Evolutionary conservation across 2,329 filamentous ascomycete species (phyloP).

Genomic region (Gnomoniopsis sp.): DNA sequence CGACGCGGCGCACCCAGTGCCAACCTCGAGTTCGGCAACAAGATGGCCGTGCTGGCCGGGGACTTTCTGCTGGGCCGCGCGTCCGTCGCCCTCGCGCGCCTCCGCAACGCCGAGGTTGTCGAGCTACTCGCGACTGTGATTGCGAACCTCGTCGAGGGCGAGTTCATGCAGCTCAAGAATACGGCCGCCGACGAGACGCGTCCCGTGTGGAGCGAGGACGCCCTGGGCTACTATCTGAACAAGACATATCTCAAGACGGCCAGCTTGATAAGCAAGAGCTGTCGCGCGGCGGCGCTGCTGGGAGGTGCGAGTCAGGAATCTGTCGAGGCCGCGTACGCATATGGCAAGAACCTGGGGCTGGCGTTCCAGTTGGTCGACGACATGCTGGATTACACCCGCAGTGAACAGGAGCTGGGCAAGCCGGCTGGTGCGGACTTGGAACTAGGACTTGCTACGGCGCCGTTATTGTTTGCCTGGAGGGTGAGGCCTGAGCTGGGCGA

Average conservation of each 20-base stretch:
- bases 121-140: conserved; percentile 95
- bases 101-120: conserved; percentile 90
- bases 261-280: conserved; percentile 93
- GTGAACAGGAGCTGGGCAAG: conserved; percentile 82
- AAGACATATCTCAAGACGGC: conserved; percentile 99
- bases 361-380: conserved; percentile 98
- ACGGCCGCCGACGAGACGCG: conserved; percentile 83
- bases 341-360: conserved; percentile 88
- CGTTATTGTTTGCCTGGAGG: conserved; percentile 94
- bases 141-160: conserved; percentile 94
- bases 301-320: conserved; percentile 72
- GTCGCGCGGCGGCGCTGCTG: conserved; percentile 82
- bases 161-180: conserved; percentile 99
- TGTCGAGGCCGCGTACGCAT: conserved; percentile 86
- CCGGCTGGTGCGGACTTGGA: conserved; percentile 92
- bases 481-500: conserved; percentile 78
- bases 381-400: conserved; percentile 93
- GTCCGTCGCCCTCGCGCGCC: conserved; percentile 84
- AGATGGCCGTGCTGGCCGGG: conserved; percentile 97
- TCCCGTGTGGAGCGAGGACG: conserved; percentile 83
- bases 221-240: conserved; percentile 88
- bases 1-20: conserved; percentile 82
- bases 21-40: conserved; percentile 95
- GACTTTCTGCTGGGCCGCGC: conserved; percentile 92
- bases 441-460: conserved; percentile 88